A percentile compares a stretch with the other conserved stretches of the same genome.
These are phyloP conservation scores for Babesia caballi DNA, from an alignment of 169 alveolate species.

Conservation along the genomic window DNA sequence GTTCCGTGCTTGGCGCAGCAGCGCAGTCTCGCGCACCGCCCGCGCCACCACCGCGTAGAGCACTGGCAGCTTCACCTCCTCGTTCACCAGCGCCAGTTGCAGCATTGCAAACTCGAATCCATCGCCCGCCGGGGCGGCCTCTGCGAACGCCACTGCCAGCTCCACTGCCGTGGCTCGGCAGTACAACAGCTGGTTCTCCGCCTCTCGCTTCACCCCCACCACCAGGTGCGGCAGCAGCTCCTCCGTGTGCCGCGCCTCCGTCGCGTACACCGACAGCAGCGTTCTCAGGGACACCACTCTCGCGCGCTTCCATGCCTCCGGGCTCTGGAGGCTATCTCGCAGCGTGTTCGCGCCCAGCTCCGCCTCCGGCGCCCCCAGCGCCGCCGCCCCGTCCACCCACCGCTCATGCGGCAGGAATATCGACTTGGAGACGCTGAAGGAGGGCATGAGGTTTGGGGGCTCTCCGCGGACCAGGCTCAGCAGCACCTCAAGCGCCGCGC, in stretches of 20 bases:
- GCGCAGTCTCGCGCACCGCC: neutral
- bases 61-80: slow-evolving; percentile 3
- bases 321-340: slow-evolving; percentile 15
- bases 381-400: slow-evolving; percentile 4
- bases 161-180: neutral
- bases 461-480: slow-evolving; percentile 22
- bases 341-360: slow-evolving; percentile 13
- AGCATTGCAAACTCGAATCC: slow-evolving; percentile 8
- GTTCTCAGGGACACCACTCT: slow-evolving; percentile 11
- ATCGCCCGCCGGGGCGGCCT: slow-evolving; percentile 12
- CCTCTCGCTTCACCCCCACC: slow-evolving; percentile 8
- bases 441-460: slow-evolving; percentile 23
- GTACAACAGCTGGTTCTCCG: slow-evolving; percentile 6
- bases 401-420: neutral
- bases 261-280: neutral
- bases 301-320: slow-evolving; percentile 28
- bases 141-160: slow-evolving; percentile 10
- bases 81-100: slow-evolving; percentile 8
- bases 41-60: neutral
- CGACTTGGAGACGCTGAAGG: slow-evolving; percentile 20
- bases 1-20: neutral
- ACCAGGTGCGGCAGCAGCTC: slow-evolving; percentile 20
- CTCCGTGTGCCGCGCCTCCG: neutral
- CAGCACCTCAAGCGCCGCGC: slow-evolving; percentile 10
- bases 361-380: neutral